Percentiles rank a stretch among this genome's conserved stretches.
Evolutionary conservation across 176 grass and related monocot species (phyloP).

Genomic region (Neostapfia colusana): DNA sequence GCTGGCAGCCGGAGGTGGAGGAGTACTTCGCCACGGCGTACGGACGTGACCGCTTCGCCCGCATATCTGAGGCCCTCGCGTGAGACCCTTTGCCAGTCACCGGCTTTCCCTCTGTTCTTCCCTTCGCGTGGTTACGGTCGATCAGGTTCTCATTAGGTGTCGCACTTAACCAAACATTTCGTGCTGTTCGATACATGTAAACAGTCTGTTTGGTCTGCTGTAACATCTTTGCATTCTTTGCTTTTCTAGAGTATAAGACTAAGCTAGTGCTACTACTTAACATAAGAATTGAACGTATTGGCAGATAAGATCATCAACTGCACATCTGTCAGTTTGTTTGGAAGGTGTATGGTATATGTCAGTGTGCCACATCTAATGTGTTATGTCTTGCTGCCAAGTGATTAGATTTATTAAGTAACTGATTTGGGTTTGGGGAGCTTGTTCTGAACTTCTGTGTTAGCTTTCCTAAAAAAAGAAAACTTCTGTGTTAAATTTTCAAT

Average conservation of each 20-base stretch:
- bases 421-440: conserved; percentile 4
- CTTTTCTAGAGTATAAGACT: not conserved
- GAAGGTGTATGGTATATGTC: not conserved
- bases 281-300: not conserved
- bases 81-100: conserved; percentile 16
- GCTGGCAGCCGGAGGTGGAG: conserved; percentile 81
- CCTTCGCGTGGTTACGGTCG: not conserved
- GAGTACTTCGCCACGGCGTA: conserved; percentile 75
- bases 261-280: not conserved
- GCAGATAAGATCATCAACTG: not conserved
- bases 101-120: not conserved
- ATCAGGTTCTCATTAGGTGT: not conserved
- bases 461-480: not conserved
- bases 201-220: not conserved
- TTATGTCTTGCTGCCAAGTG: not conserved
- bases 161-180: not conserved
- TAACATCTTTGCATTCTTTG: not conserved
- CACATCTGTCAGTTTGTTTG: not conserved
- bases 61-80: conserved; percentile 78
- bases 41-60: conserved; percentile 60
- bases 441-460: conserved; percentile 17
- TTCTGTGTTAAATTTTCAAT: conserved; percentile 4
- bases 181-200: not conserved
- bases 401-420: not conserved
- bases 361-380: not conserved